These are phyloP conservation scores for Leccinum broughii DNA, from an alignment of 768 basidiomycete species.

Conservation along the genomic window DNA sequence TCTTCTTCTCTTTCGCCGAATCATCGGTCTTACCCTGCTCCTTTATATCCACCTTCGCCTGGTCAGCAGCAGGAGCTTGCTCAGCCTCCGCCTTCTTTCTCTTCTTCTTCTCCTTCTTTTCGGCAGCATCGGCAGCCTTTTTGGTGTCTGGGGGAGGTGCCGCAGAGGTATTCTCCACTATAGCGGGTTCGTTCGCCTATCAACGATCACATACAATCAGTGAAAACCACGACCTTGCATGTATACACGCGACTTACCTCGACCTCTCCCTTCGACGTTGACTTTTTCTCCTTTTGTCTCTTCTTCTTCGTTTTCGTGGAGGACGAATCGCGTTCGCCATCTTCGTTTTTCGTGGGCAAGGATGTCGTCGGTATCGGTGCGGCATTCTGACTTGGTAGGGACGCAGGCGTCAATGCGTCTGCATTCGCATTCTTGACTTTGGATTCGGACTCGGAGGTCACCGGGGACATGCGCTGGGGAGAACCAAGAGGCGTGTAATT, in stretches of 20 bases:
- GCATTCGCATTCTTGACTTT: background rate
- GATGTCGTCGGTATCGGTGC: background rate
- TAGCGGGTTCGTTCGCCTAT: constrained; percentile 4
- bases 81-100: constrained; percentile 4
- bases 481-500: constrained; percentile 74
- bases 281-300: constrained; percentile 24
- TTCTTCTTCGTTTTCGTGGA: constrained; percentile 18
- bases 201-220: constrained; percentile 5
- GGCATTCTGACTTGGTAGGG: background rate
- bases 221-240: background rate
- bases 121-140: background rate
- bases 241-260: constrained; percentile 18
- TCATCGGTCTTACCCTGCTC: constrained; percentile 5
- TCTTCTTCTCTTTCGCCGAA: constrained; percentile 18
- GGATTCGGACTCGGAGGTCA: constrained; percentile 22
- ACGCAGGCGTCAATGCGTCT: background rate
- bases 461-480: constrained; percentile 50
- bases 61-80: background rate
- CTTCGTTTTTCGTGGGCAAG: constrained; percentile 4
- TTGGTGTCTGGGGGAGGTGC: background rate
- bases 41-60: background rate
- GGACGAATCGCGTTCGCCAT: background rate
- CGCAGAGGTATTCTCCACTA: background rate
- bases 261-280: constrained; percentile 2
- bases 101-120: background rate